Evolutionary conservation across 306 rosid genomes (phyloP), one percentile per base, ranked within the genome.

Genomic region (Citrullus mucosospermus): DNA sequence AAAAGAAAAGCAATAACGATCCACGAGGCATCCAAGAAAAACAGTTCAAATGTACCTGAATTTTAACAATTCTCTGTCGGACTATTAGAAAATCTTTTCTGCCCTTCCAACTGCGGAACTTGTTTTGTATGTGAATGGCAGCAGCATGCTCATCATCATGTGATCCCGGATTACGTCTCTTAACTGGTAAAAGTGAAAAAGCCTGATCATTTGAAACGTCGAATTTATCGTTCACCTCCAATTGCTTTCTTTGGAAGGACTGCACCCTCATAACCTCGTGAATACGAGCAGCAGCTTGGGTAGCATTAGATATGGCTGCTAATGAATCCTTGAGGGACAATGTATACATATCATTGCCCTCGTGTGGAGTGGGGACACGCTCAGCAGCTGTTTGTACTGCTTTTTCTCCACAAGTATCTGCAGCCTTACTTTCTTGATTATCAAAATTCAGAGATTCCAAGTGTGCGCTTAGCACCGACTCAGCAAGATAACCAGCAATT

Each of bases 401-500:
- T 73, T 85, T 91, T 36, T 82, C 34, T 71, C 84, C 89, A 58
- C 83, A 70, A 36, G 20, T 85, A 69, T 88, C 88, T 75, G 85
- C 82, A 36, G 53, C 62, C n/a, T 76, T 79, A 36, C 81, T 77
- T 43, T 86, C 84, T 86, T 78, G 72, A 9, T 51, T 55, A 69
- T 88, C 90, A 82, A 93, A 77, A 78, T 86, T 83, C 82, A 93
- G 85, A 78, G 85, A 85, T 78, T 55, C 25, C 30, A 93, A 91
- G 51, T 89, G 96, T 22, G 87, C 84, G 77, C 86, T 87, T 68
- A 91, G 78, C 43, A 81, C 85, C 79, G 87, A 82, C 69, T 91
- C 96, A 57, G 96, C 92, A 79, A 93, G 97, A 89, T 88, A 91
- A 75, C 96, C 98, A 62, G 97, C 92, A 78, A 93, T 91, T 81